Conservation (phyloP, 768 basidiomycete species). For the Lanmaoa rubissima region DNA sequence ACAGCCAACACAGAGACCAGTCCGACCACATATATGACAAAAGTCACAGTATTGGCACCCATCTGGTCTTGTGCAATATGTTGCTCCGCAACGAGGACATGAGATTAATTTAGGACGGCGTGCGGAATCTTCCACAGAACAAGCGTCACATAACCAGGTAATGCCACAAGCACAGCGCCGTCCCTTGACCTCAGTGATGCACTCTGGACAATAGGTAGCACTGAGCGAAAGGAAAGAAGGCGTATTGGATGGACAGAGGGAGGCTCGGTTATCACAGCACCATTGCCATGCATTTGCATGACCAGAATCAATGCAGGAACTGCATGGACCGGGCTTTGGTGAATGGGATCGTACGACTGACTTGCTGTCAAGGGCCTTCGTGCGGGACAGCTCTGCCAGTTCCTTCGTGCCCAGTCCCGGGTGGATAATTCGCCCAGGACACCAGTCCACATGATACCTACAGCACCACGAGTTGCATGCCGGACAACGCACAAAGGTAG, state of each 20-base stretch:
- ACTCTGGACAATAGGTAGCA: neutral
- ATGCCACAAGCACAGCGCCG: neutral
- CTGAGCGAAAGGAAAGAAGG: too few relatives aligned
- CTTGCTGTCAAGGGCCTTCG: too few relatives aligned
- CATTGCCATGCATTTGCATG: neutral
- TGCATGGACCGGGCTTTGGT: neutral
- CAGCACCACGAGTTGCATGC: slow-evolving; percentile 1
- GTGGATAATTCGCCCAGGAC: neutral
- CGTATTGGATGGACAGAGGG: too few relatives aligned
- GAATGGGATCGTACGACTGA: neutral
- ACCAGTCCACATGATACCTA: neutral
- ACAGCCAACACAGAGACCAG: too few relatives aligned
- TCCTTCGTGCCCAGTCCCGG: neutral
- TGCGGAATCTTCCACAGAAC: too few relatives aligned
- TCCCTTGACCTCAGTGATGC: neutral
- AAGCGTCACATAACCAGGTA: too few relatives aligned
- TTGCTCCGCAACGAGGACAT: too few relatives aligned
- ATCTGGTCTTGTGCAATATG: too few relatives aligned
- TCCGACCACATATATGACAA: too few relatives aligned
- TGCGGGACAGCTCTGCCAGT: neutral
- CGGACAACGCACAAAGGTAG: neutral
- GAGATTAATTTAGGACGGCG: too few relatives aligned
- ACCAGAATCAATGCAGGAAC: neutral
- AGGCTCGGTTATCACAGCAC: neutral
- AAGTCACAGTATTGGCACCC: too few relatives aligned